A percentile compares a stretch with the other conserved stretches of the same genome.
Conservation (phyloP, 108 stramenopile species). For the Licmophora abbreviata region DNA sequence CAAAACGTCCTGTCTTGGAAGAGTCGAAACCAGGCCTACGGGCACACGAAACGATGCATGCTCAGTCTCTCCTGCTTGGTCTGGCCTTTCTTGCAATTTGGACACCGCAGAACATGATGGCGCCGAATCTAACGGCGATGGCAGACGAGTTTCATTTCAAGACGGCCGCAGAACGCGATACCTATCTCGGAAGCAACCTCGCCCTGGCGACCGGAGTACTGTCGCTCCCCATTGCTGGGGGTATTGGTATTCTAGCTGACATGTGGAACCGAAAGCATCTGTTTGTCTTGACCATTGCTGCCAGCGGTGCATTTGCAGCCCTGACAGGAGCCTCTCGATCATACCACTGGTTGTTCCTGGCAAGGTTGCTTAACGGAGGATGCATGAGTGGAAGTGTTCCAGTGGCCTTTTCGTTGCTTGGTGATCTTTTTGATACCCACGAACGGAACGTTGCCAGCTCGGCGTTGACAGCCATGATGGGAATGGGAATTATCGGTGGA, state of each 20-base stretch:
- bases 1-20: not conserved
- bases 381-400: conserved; percentile 63
- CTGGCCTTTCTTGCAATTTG: conserved; percentile 58
- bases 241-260: conserved; percentile 57
- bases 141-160: conserved; percentile 28
- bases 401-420: conserved; percentile 60
- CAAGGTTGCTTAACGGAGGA: conserved; percentile 43
- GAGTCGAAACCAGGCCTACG: not conserved
- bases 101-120: conserved; percentile 61
- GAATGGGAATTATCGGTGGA: conserved; percentile 51
- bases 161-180: conserved; percentile 34
- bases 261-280: conserved; percentile 32
- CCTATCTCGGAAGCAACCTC: conserved; percentile 53
- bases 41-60: conserved; percentile 35
- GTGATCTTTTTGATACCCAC: conserved; percentile 52
- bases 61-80: conserved; percentile 51
- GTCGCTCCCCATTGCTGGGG: conserved; percentile 45
- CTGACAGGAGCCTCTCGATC: conserved; percentile 27
- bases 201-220: conserved; percentile 57
- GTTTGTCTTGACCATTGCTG: conserved; percentile 33
- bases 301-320: conserved; percentile 29
- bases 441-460: conserved; percentile 61
- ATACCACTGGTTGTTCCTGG: conserved; percentile 33
- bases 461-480: conserved; percentile 73
- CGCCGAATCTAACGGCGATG: conserved; percentile 65